Evolutionary conservation across 2,329 filamentous ascomycete genomes (phyloP).

Genomic region (Dactylellina parvicollis): DNA sequence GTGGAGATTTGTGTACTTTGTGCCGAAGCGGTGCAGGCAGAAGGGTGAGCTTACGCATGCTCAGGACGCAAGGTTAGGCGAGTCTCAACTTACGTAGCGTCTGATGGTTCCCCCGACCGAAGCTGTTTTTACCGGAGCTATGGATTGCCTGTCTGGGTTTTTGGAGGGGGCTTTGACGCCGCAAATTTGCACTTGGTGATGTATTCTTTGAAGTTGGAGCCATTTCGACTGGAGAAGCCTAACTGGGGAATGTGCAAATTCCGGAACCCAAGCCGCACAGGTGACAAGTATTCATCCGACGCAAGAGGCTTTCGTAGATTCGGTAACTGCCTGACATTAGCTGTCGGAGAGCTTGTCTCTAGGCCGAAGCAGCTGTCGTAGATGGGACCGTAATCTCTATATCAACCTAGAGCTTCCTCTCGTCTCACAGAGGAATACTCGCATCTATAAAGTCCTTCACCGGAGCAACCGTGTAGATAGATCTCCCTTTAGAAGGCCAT

Average conservation of each 20-base stretch:
- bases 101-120: neutral
- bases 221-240: conserved; percentile 21
- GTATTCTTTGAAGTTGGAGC: neutral
- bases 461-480: conserved; percentile 1
- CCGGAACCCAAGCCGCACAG: conserved; percentile 10
- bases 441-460: conserved; percentile 40
- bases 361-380: conserved; percentile 27
- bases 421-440: neutral
- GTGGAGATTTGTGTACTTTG: conserved; percentile 17
- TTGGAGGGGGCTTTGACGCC: neutral
- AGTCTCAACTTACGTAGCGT: conserved; percentile 29
- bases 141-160: conserved; percentile 10
- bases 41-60: conserved; percentile 44
- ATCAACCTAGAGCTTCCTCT: conserved; percentile 37
- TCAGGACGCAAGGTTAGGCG: conserved; percentile 18
- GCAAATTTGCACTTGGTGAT: neutral
- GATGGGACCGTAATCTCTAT: conserved; percentile 35
- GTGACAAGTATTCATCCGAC: conserved; percentile 25
- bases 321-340: conserved; percentile 31
- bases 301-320: conserved; percentile 45
- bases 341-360: conserved; percentile 5
- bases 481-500: conserved; percentile 45
- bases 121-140: conserved; percentile 18
- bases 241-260: conserved; percentile 34
- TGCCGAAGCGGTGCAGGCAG: conserved; percentile 25